Evolutionary conservation across 805 yeast species (phyloP), one percentile per base, ranked within the genome.

Genomic region (Ogataea trehaloabstinens): DNA sequence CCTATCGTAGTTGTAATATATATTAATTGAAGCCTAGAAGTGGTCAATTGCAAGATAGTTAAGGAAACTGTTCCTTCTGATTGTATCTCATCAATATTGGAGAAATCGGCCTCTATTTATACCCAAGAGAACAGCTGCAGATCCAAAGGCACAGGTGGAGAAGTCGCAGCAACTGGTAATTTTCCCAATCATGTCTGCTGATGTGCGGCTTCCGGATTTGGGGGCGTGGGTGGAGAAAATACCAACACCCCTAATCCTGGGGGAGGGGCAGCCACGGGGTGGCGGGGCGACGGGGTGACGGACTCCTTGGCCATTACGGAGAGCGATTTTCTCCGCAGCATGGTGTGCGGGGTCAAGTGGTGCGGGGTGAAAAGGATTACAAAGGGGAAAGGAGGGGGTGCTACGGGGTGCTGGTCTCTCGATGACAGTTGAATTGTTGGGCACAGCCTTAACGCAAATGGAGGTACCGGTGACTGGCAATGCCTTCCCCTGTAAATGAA

Each of bases 71-170:
- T 25, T 25, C 15, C 15, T 25, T 25, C n/a, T n/a, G n/a, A n/a
- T n/a, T n/a, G n/a, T n/a, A n/a, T n/a, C n/a, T n/a, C n/a, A n/a
- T n/a, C n/a, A n/a, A n/a, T 12, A 12, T 12, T 22, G 25, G 25
- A 22, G 25, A 25, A 34, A 24, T 13, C 15, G 19, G 19, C 19
- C 27, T 18, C 21, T 40, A 40, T 40, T 40, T 40, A 22, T 22
- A 22, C 25, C 25, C 12, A 12, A 8, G 25, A 22, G 11, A 22
- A 22, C 25, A 8, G 25, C 15, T 28, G 17, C 8, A 7, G 15
- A 7, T n/a, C 31, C 13, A n/a, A 7, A 8, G 31, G 13, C 13
- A 15, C 17, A 8, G 31, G 13, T 28, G 7, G 17, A 15, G 31
- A 12, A n/a, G 8, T 28, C 8, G 31, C 25, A 22, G 25, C 25